Conservation (phyloP, 2,329 filamentous ascomycete genomes). For the Chlorencoelia australis region DNA sequence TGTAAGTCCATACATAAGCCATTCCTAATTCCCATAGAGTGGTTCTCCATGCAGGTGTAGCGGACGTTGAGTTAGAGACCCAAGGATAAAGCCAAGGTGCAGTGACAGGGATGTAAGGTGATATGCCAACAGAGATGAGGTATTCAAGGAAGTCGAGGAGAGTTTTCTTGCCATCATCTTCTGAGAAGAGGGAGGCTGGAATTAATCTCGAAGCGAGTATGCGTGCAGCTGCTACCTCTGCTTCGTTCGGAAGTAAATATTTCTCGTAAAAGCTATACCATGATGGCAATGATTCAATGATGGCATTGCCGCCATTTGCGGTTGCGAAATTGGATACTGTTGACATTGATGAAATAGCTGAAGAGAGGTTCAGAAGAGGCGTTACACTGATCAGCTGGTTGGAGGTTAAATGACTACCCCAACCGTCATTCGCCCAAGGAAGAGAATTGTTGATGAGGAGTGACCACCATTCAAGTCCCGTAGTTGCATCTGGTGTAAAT, state of each 20-base stretch:
- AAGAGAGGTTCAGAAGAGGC: slow-evolving; percentile 9
- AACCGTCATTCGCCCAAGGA: slow-evolving; percentile 14
- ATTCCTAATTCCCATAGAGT: slow-evolving; percentile 10
- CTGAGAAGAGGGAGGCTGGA: slow-evolving; percentile 8
- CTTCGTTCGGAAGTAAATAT: slow-evolving; percentile 9
- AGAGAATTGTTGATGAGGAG: slow-evolving; percentile 11
- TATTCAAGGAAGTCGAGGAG: slow-evolving; percentile 8
- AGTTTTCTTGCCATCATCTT: slow-evolving; percentile 2
- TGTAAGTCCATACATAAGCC: slow-evolving; percentile 5
- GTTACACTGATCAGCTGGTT: slow-evolving; percentile 11
- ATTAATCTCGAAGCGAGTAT: slow-evolving; percentile 7
- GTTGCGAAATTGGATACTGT: slow-evolving; percentile 7
- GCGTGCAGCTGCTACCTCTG: slow-evolving; percentile 5
- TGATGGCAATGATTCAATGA: slow-evolving; percentile 8
- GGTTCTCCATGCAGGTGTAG: slow-evolving; percentile 11
- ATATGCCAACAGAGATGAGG: slow-evolving; percentile 6
- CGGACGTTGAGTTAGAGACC: slow-evolving; percentile 10
- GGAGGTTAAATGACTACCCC: slow-evolving; percentile 11
- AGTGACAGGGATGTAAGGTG: slow-evolving; percentile 10
- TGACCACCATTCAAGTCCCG: slow-evolving; percentile 7
- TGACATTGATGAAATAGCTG: slow-evolving; percentile 10
- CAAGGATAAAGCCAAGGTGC: slow-evolving; percentile 11
- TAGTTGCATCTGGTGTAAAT: slow-evolving; percentile 6
- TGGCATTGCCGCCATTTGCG: slow-evolving; percentile 4
- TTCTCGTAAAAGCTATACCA: slow-evolving; percentile 12